Evolutionary conservation across 2,329 filamentous ascomycete species (phyloP).

Genomic region (Lanzia echinophila): DNA sequence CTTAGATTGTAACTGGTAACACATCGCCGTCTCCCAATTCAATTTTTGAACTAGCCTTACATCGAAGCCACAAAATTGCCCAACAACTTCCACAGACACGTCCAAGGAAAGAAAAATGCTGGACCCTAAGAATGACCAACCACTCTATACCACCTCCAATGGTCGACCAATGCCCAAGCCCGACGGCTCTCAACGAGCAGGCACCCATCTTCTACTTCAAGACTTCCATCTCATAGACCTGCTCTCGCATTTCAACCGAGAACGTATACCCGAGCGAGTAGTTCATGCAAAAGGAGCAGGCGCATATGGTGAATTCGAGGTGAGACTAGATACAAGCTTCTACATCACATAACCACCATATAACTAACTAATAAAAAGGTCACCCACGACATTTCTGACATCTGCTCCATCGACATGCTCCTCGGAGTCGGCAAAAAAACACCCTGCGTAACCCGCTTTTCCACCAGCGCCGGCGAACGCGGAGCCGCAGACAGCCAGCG

Average conservation of each 20-base stretch:
- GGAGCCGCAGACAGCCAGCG: constrained; percentile 38
- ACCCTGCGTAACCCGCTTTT: constrained; percentile 51
- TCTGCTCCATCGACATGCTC: constrained; percentile 39
- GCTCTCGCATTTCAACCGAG: constrained; percentile 51
- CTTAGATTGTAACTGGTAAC: too few species aligned
- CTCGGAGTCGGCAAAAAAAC: constrained; percentile 56
- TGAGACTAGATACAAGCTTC: background rate
- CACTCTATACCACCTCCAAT: constrained; percentile 42
- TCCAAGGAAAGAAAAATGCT: too few species aligned
- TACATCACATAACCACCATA: background rate
- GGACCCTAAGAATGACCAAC: too few species aligned
- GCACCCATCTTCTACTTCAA: constrained; percentile 44
- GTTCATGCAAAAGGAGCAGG: constrained; percentile 54
- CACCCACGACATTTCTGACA: constrained; percentile 20
- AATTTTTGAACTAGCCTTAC: too few species aligned
- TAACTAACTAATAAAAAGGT: background rate
- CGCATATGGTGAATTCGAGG: constrained; percentile 16
- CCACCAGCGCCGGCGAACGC: constrained; percentile 38
- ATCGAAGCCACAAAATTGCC: too few species aligned
- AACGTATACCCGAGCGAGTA: constrained; percentile 43
- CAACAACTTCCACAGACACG: too few species aligned
- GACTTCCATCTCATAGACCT: constrained; percentile 58
- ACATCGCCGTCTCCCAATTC: too few species aligned
- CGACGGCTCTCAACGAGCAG: constrained; percentile 43
- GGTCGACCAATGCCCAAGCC: constrained; percentile 46